Base-by-base conservation (phyloP, 495 filamentous ascomycete genomes). In the Aspergillus biplanus region DNA sequence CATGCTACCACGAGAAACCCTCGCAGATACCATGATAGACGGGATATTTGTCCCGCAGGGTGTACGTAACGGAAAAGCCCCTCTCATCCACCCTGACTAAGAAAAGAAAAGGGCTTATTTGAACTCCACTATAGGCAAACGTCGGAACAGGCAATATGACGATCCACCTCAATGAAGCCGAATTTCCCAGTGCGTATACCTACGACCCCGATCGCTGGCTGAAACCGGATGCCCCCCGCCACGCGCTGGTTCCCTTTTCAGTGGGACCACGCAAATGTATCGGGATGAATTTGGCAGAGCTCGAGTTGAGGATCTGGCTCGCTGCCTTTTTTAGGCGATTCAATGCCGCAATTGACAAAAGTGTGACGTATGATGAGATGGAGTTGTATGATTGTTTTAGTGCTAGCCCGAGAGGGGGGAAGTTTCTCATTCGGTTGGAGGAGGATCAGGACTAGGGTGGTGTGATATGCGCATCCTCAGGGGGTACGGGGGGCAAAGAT, bases 191-290 rank as follows among this genome's bases (percentile, higher is more conserved):
- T 21, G 21, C 56, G 8, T 16, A 31, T 7, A 44, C 18, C n/a
- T 58, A 44, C 56, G 18, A 33, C 16, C 56, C 56, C 4, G 56
- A 42, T 16, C 56, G 56, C 8, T 58, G 56, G 56, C 37, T 58
- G 5, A 13, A 54, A 11, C n/a, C 16, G 52, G 56, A 58, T 13
- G 16, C n/a, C 42, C 56, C 35, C 0, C 35, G 42, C 7, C 32
- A 42, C 3, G 35, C 56, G 5, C 31, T 18, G 15, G 35, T 44
- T 12, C 42, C 56, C 1, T 58, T 58, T 13, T 58, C 56, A 7
- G 27, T 21, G 5, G 56, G 56, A 2, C 27, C 56, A 6, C n/a
- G 56, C 5, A 46, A 42, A 18, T 58, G 56, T 13, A 46, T 58
- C 0, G 56, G 56, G 2, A 58, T 58, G 18, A 42, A 58, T 21